Evolutionary conservation across 2,329 filamentous ascomycete species (phyloP).

Genomic region (Epichloe sp.): DNA sequence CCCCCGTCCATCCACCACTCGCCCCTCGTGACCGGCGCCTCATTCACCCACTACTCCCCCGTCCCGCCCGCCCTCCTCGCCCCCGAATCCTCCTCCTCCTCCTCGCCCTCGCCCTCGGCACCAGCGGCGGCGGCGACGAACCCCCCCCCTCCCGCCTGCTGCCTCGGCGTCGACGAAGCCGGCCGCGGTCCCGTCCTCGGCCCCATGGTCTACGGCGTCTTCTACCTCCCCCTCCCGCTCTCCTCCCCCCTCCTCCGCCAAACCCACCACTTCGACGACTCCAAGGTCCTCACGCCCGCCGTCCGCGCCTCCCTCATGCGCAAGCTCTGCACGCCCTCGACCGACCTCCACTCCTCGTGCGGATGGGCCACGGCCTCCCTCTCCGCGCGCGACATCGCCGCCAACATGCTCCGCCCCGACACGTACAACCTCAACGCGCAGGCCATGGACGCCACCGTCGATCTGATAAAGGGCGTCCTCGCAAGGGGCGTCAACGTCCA

Average conservation of each 20-base stretch:
- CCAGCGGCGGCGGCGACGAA: background rate
- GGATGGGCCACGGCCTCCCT: constrained; percentile 81
- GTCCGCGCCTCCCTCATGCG: constrained; percentile 60
- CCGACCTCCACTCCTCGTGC: constrained; percentile 39
- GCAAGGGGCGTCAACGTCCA: constrained; percentile 66
- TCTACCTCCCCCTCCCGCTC: constrained; percentile 60
- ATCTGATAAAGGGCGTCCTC: constrained; percentile 66
- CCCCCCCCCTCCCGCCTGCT: constrained; percentile 34
- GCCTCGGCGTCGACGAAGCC: constrained; percentile 85
- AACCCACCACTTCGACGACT: constrained; percentile 85
- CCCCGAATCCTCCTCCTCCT: constrained; percentile 18
- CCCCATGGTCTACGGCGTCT: constrained; percentile 59
- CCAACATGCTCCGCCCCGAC: constrained; percentile 59
- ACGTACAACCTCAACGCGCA: constrained; percentile 91
- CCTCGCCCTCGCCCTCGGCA: constrained; percentile 18
- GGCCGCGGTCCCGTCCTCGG: constrained; percentile 88
- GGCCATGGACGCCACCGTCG: constrained; percentile 82
- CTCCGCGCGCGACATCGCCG: constrained; percentile 70
- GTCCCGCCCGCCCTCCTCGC: constrained; percentile 47
- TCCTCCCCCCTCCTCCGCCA: constrained; percentile 61
- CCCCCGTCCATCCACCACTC: constrained; percentile 53
- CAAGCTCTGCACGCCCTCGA: constrained; percentile 52
- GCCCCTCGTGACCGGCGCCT: constrained; percentile 47
- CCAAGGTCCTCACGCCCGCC: constrained; percentile 74
- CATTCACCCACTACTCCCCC: constrained; percentile 59